phyloP scores from a whole-genome alignment of 345 rosid species.

The Sonneratia caseolaris region DNA sequence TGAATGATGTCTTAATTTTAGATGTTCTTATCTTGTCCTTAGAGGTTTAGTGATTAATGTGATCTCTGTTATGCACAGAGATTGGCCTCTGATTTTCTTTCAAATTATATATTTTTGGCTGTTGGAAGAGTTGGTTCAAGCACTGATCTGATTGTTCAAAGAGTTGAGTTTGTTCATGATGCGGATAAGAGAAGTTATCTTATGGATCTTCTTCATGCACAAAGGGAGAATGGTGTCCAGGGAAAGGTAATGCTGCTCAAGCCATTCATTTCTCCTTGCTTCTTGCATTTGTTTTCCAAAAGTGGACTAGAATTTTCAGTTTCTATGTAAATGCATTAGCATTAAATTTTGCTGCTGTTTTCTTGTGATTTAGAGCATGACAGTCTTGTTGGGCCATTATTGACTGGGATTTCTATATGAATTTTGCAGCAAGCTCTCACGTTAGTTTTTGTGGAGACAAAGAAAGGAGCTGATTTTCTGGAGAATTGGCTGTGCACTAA shows the following conservation, averaged over 20 bases:
- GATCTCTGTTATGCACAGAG: conserved; percentile 52
- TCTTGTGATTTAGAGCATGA: neutral
- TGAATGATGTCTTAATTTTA: neutral
- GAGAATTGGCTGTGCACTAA: conserved; percentile 82
- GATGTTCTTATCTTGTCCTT: neutral
- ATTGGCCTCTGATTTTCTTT: conserved; percentile 85
- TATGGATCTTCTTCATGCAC: conserved; percentile 99
- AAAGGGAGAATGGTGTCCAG: conserved; percentile 62
- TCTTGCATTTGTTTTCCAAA: neutral
- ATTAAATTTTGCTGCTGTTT: neutral
- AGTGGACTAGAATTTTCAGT: neutral
- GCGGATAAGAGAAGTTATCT: conserved; percentile 98
- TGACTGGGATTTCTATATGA: neutral
- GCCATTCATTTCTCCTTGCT: neutral
- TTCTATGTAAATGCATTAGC: neutral
- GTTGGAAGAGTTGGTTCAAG: conserved; percentile 99
- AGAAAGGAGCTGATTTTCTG: conserved; percentile 88
- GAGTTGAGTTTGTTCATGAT: conserved; percentile 90
- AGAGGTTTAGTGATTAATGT: neutral
- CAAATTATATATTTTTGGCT: conserved; percentile 75
- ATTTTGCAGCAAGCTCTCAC: conserved; percentile 87
- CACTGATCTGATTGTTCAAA: conserved; percentile 92
- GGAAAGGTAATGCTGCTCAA: conserved; percentile 50
- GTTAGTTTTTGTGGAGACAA: conserved; percentile 97
- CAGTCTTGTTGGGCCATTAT: neutral